Evolutionary conservation across 495 filamentous ascomycete genomes (phyloP).

Genomic region (Parathielavia appendiculata): DNA sequence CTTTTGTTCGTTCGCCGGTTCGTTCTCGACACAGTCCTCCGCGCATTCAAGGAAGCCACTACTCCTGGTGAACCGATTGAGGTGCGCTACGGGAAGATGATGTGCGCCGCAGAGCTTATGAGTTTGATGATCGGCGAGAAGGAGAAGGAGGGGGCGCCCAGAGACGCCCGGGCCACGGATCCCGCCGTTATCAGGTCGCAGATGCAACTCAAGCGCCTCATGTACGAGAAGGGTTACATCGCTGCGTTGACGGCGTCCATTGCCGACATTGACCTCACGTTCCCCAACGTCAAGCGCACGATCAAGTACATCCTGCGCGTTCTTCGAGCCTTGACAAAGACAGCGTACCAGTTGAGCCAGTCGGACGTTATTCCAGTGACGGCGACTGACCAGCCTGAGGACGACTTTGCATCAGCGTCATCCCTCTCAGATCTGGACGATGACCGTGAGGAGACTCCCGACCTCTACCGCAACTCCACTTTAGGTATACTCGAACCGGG

Average conservation of each 20-base stretch:
- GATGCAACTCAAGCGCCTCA: slow-evolving; percentile 79
- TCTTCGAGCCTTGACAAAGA: slow-evolving; percentile 77
- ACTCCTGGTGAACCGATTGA: slow-evolving; percentile 76
- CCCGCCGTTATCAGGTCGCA: slow-evolving; percentile 43
- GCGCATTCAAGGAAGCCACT: slow-evolving; percentile 86
- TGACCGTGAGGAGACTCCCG: slow-evolving; percentile 91
- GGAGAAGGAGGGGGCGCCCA: slow-evolving; percentile 48
- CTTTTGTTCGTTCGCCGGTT: slow-evolving; percentile 90
- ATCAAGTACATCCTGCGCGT: slow-evolving; percentile 95
- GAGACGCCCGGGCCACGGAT: slow-evolving; percentile 38
- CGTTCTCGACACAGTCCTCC: slow-evolving; percentile 86
- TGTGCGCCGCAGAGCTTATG: slow-evolving; percentile 85
- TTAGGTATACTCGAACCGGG: slow-evolving; percentile 89
- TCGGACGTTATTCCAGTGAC: slow-evolving; percentile 62
- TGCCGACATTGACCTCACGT: slow-evolving; percentile 92
- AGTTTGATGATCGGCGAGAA: slow-evolving; percentile 81
- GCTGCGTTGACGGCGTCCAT: slow-evolving; percentile 82
- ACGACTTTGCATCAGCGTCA: slow-evolving; percentile 84
- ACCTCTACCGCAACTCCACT: slow-evolving; percentile 93
- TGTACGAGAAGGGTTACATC: slow-evolving; percentile 98
- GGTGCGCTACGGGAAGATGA: slow-evolving; percentile 76
- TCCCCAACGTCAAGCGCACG: slow-evolving; percentile 83
- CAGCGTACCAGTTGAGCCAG: slow-evolving; percentile 78
- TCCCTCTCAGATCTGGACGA: slow-evolving; percentile 84
- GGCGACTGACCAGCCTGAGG: slow-evolving; percentile 67